These are phyloP conservation scores for Petunia axillaris DNA, from an alignment of 257 asterid species.

Conservation along the genomic window DNA sequence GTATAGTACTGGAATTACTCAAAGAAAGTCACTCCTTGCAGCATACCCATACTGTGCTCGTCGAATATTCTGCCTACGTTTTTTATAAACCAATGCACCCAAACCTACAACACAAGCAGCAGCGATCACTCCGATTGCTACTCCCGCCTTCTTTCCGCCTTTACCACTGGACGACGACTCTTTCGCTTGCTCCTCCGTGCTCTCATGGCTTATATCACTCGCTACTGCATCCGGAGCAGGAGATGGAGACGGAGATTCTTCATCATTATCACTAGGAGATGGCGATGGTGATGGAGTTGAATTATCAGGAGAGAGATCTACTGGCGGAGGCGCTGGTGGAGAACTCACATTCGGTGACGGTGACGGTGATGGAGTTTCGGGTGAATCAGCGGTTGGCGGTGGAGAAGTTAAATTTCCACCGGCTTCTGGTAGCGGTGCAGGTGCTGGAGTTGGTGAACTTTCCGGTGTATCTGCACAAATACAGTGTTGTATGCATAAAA, in stretches of 20 bases:
- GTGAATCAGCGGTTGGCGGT: constrained; percentile 35
- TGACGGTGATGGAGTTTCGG: constrained; percentile 20
- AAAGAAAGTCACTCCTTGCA: constrained; percentile 57
- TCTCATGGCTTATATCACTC: constrained; percentile 33
- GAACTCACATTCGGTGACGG: constrained; percentile 20
- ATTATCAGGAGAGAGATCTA: constrained; percentile 38
- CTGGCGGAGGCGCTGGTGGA: constrained; percentile 60
- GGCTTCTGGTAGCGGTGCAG: constrained; percentile 55
- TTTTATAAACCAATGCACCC: constrained; percentile 64
- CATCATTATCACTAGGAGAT: background rate
- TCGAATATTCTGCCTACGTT: constrained; percentile 70
- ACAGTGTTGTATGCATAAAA: constrained; percentile 31
- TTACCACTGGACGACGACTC: constrained; percentile 36
- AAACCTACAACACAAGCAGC: constrained; percentile 48
- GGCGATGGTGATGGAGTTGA: constrained; percentile 48
- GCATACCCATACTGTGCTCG: constrained; percentile 61
- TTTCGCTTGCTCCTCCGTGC: constrained; percentile 26
- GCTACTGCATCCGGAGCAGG: constrained; percentile 20
- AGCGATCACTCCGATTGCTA: constrained; percentile 66
- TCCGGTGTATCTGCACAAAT: constrained; percentile 39
- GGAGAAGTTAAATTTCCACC: constrained; percentile 37
- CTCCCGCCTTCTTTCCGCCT: constrained; percentile 63
- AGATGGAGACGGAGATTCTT: background rate
- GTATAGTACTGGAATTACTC: constrained; percentile 5
- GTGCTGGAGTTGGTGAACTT: constrained; percentile 41